Percentiles rank a stretch among this genome's conserved stretches.
phyloP scores from a whole-genome alignment of 768 basidiomycete genomes.

The Cytidiella melzeri region DNA sequence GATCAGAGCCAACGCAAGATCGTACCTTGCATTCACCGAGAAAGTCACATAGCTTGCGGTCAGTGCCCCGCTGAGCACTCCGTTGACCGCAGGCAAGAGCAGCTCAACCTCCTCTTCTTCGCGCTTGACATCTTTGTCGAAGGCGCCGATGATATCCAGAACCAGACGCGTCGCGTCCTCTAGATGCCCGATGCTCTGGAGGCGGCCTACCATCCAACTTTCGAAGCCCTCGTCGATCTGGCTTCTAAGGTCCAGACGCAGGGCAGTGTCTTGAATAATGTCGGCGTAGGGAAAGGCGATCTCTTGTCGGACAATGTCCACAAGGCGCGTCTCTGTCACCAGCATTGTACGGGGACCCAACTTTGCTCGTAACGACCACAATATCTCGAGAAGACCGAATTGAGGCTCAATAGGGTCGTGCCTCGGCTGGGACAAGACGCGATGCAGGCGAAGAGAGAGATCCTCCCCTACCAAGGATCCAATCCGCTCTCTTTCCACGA shows the following conservation, averaged over 20 bases:
- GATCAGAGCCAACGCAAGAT: constrained; percentile 60
- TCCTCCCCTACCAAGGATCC: constrained; percentile 62
- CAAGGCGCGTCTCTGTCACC: constrained; percentile 50
- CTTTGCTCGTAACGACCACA: constrained; percentile 58
- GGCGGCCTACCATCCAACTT: constrained; percentile 54
- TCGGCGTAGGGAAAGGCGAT: constrained; percentile 73
- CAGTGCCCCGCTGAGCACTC: constrained; percentile 58
- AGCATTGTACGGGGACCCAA: constrained; percentile 54
- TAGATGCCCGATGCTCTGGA: constrained; percentile 52
- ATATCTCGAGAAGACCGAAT: constrained; percentile 50
- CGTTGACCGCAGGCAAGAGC: constrained; percentile 44
- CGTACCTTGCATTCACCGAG: constrained; percentile 69
- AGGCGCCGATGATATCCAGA: constrained; percentile 67
- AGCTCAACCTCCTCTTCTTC: constrained; percentile 69
- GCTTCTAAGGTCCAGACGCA: constrained; percentile 45
- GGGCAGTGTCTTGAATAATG: constrained; percentile 62
- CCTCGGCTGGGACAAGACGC: constrained; percentile 39
- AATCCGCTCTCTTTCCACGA: constrained; percentile 76
- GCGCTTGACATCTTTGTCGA: constrained; percentile 62
- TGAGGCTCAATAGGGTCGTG: constrained; percentile 36
- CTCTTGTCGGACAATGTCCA: constrained; percentile 69
- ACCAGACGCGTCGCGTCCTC: constrained; percentile 48
- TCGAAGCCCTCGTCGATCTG: constrained; percentile 52
- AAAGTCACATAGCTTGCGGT: constrained; percentile 56
- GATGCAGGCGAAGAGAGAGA: constrained; percentile 52